Conservation (phyloP, 768 basidiomycete genomes). For the Rhodotorula kratochvilovae region DNA sequence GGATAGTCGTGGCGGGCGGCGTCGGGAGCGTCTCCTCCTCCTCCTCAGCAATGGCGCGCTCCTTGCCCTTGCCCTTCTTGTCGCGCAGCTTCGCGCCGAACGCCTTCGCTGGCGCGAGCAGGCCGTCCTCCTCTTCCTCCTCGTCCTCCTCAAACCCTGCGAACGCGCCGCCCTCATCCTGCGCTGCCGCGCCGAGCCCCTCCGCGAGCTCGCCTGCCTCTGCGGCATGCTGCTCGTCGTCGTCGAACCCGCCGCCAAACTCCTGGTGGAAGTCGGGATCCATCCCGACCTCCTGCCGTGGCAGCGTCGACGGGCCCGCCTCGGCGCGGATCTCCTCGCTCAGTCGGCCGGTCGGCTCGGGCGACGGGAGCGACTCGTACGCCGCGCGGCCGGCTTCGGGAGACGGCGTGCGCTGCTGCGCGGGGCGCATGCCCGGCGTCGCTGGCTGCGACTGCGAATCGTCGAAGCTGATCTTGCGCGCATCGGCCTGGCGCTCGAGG, state of each 20-base stretch:
- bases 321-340: neutral
- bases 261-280: neutral
- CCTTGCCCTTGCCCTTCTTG: neutral
- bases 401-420: neutral
- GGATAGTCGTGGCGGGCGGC: neutral
- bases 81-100: neutral
- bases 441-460: neutral
- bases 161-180: neutral
- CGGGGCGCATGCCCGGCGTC: neutral
- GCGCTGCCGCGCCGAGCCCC: neutral
- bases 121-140: neutral
- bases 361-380: neutral
- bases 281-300: neutral
- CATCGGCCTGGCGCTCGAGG: slow-evolving; percentile 13
- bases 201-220: neutral
- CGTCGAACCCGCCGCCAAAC: neutral
- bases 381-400: neutral
- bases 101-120: neutral
- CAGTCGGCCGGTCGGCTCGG: neutral
- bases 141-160: neutral
- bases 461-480: slow-evolving; percentile 20
- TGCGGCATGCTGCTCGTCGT: neutral
- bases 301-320: neutral
- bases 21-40: neutral
- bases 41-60: neutral